phyloP scores from a whole-genome alignment of 176 grass and related monocot species.

The Oropetium thomaeum region DNA sequence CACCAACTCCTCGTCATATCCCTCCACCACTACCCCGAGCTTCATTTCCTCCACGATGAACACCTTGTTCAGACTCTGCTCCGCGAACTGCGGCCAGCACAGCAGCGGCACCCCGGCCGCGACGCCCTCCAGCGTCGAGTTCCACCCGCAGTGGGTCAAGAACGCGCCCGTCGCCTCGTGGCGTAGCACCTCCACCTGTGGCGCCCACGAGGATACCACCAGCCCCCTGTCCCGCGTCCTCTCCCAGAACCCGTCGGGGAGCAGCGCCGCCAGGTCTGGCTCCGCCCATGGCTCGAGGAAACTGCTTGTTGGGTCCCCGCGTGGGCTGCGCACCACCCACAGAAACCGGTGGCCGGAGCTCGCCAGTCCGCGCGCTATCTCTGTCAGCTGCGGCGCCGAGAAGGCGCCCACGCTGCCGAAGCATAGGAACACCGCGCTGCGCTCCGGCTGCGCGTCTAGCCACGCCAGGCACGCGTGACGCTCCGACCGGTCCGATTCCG shows the following conservation, averaged over 20 bases:
- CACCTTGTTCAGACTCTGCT: constrained; percentile 39
- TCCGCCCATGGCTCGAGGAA: background rate
- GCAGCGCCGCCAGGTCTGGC: background rate
- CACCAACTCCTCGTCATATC: constrained; percentile 42
- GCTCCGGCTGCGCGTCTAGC: background rate
- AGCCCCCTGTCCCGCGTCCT: background rate
- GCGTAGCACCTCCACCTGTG: too few relatives aligned
- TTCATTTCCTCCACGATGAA: constrained; percentile 36
- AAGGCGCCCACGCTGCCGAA: background rate
- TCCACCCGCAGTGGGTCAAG: constrained; percentile 53
- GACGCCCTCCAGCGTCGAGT: constrained; percentile 42
- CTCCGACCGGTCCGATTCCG: background rate
- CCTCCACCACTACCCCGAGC: constrained; percentile 30
- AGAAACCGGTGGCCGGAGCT: background rate
- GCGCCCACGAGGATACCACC: constrained; percentile 30
- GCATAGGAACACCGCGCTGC: constrained; percentile 8
- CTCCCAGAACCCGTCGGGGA: background rate
- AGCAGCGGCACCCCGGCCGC: constrained; percentile 27
- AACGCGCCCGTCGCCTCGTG: constrained; percentile 27
- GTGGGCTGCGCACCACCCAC: background rate
- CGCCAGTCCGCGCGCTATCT: background rate
- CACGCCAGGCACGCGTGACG: background rate
- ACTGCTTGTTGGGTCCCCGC: background rate
- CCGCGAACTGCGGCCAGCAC: constrained; percentile 35
- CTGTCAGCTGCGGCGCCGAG: background rate